These are phyloP conservation scores for Penicillium sp. DNA, from an alignment of 2,329 filamentous ascomycete genomes.

Conservation along the genomic window DNA sequence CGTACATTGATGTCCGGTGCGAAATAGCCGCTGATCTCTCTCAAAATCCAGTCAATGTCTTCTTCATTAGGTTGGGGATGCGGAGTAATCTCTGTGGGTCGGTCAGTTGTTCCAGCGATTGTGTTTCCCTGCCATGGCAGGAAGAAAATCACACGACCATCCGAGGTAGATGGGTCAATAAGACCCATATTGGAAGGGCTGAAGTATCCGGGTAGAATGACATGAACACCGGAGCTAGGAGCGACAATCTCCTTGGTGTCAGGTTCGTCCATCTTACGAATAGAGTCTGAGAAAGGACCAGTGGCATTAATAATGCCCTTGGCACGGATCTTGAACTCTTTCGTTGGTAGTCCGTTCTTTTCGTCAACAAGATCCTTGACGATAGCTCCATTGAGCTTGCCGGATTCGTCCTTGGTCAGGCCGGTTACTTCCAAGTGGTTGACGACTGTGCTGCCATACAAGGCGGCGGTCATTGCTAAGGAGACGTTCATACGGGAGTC, in stretches of 20 bases:
- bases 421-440: conserved; percentile 79
- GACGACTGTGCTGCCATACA: conserved; percentile 77
- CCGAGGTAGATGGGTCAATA: conserved; percentile 80
- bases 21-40: conserved; percentile 76
- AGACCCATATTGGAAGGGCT: conserved; percentile 81
- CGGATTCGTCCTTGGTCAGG: conserved; percentile 69
- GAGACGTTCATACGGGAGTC: conserved; percentile 91
- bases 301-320: conserved; percentile 86
- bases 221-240: conserved; percentile 78
- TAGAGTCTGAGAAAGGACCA: conserved; percentile 80
- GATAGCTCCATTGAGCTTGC: conserved; percentile 68
- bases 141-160: conserved; percentile 89
- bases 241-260: conserved; percentile 72
- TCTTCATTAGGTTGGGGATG: conserved; percentile 77
- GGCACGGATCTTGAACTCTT: conserved; percentile 68
- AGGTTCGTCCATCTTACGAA: conserved; percentile 79
- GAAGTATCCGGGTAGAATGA: conserved; percentile 84
- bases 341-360: conserved; percentile 57
- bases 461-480: conserved; percentile 79
- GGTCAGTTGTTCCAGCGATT: conserved; percentile 83
- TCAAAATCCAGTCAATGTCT: conserved; percentile 83
- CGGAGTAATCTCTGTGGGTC: conserved; percentile 65
- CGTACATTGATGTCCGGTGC: conserved; percentile 81
- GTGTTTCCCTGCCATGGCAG: conserved; percentile 91
- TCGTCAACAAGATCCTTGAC: conserved; percentile 68